phyloP scores from a whole-genome alignment of 2,329 filamentous ascomycete species.

The Claviceps sp. region DNA sequence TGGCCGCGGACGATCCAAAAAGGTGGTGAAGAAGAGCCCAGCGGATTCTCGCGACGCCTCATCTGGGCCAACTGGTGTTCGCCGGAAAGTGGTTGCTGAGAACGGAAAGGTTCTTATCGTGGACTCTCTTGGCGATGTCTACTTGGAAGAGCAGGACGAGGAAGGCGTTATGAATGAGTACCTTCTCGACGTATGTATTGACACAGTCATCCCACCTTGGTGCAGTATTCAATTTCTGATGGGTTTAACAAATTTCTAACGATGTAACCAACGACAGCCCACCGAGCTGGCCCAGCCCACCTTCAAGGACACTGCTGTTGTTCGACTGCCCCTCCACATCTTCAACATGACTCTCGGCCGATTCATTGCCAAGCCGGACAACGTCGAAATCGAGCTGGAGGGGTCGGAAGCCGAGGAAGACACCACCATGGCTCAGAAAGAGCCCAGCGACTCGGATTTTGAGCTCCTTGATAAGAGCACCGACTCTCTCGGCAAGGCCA shows the following conservation, averaged over 20 bases:
- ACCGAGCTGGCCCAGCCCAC: constrained; percentile 69
- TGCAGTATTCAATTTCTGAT: neutral
- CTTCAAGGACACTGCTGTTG: constrained; percentile 68
- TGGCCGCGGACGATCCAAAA: constrained; percentile 39
- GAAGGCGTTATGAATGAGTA: constrained; percentile 75
- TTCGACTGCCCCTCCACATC: constrained; percentile 62
- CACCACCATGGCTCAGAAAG: constrained; percentile 35
- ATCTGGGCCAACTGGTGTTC: constrained; percentile 48
- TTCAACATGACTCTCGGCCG: constrained; percentile 46
- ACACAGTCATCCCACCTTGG: neutral
- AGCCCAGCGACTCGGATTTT: constrained; percentile 47
- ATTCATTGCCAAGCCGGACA: constrained; percentile 26
- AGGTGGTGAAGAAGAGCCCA: constrained; percentile 23
- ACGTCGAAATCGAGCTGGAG: constrained; percentile 22
- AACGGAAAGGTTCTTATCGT: constrained; percentile 94
- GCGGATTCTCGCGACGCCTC: constrained; percentile 30
- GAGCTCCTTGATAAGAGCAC: constrained; percentile 50
- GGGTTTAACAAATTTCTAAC: constrained; percentile 9
- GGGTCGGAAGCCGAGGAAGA: constrained; percentile 29
- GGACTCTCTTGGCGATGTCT: constrained; percentile 83
- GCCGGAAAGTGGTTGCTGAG: constrained; percentile 80
- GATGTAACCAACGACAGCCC: constrained; percentile 34
- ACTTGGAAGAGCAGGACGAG: constrained; percentile 81
- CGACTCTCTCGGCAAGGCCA: constrained; percentile 38
- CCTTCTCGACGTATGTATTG: constrained; percentile 66